Base-by-base conservation (phyloP, 2,329 filamentous ascomycete species). In the Aspergillus terreus region DNA sequence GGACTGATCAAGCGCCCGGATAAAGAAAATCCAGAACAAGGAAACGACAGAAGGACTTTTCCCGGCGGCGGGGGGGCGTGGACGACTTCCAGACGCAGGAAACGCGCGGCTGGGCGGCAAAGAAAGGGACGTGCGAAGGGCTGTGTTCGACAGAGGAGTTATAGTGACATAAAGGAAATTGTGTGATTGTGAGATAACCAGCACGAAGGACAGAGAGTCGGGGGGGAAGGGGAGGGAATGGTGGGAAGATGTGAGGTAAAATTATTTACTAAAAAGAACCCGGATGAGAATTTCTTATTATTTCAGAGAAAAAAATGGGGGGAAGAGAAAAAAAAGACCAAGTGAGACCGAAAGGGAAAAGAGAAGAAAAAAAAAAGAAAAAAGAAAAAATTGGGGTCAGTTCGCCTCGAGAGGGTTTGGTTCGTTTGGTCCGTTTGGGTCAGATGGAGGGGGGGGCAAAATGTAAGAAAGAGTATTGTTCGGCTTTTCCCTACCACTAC, bases 121-220 rank as follows among this genome's bases (percentile, higher is more conserved):
- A 59, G 52, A 43, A 66, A 68, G 61, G 66, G 72, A 73, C 72
- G 72, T 69, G 67, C 64, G 71, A 65, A 51, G 55, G 52, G 48
- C 51, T 50, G 50, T 45, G 46, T 40, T 52, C 54, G 47, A 57
- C 53, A 52, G 49, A 58, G 58, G 44, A 51, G 48, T 61, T 53
- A 54, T 60, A 58, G 65, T 70, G 68, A 71, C 69, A 71, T 71
- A 71, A 71, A 71, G 60, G 61, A 69, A 70, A 71, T 47, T 56
- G 63, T 62, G 61, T 42, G 59, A 61, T 63, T 57, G 54, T 53
- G 57, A 63, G 63, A 66, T 66, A 65, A 60, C 59, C 56, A 58
- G 57, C 46, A 56, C 27, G 53, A 50, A 44, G 52, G 50, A 30
- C 52, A 53, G 50, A 59, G 53, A 57, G 51, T 17, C 57, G 52